Percentiles rank a stretch among this genome's conserved stretches.
phyloP scores from a whole-genome alignment of 23 red algal species.

The Gracilaria caudata region DNA sequence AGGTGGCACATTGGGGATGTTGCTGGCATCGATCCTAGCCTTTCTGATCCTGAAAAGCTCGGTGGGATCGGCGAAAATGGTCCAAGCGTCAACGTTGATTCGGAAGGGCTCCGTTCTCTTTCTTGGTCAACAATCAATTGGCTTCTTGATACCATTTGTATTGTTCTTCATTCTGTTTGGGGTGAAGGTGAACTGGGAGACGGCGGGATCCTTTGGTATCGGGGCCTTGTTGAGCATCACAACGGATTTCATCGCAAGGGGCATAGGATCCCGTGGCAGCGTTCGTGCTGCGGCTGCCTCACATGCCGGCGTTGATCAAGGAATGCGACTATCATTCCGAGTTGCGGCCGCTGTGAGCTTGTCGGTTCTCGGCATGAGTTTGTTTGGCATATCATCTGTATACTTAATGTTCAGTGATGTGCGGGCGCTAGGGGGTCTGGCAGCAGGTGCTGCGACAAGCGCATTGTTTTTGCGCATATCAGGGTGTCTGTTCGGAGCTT shows the following conservation, averaged over 20 bases:
- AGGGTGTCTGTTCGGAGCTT: slow-evolving; percentile 36
- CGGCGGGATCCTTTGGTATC: slow-evolving; percentile 41
- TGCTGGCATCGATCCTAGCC: slow-evolving; percentile 40
- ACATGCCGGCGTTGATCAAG: slow-evolving; percentile 23
- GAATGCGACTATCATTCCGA: slow-evolving; percentile 27
- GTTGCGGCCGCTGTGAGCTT: slow-evolving; percentile 49
- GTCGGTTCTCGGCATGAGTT: slow-evolving; percentile 36
- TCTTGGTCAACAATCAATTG: slow-evolving; percentile 53
- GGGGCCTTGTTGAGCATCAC: slow-evolving; percentile 41
- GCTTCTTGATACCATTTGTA: slow-evolving; percentile 35
- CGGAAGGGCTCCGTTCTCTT: slow-evolving; percentile 41
- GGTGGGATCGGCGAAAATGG: slow-evolving; percentile 55
- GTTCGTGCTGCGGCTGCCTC: slow-evolving; percentile 65
- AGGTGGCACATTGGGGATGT: slow-evolving; percentile 33
- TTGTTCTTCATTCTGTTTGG: slow-evolving; percentile 52
- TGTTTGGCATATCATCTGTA: slow-evolving; percentile 33
- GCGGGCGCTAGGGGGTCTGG: slow-evolving; percentile 68
- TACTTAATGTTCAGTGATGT: slow-evolving; percentile 81
- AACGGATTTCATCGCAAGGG: slow-evolving; percentile 18
- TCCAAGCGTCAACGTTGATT: slow-evolving; percentile 36
- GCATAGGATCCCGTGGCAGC: slow-evolving; percentile 56
- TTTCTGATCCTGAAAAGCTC: slow-evolving; percentile 33
- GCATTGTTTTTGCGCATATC: slow-evolving; percentile 85
- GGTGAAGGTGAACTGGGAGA: slow-evolving; percentile 48
- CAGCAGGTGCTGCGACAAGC: slow-evolving; percentile 72